A percentile compares a stretch with the other conserved stretches of the same genome.
These are phyloP conservation scores for Botrytis fabae DNA, from an alignment of 2,329 filamentous ascomycete genomes.

Conservation along the genomic window DNA sequence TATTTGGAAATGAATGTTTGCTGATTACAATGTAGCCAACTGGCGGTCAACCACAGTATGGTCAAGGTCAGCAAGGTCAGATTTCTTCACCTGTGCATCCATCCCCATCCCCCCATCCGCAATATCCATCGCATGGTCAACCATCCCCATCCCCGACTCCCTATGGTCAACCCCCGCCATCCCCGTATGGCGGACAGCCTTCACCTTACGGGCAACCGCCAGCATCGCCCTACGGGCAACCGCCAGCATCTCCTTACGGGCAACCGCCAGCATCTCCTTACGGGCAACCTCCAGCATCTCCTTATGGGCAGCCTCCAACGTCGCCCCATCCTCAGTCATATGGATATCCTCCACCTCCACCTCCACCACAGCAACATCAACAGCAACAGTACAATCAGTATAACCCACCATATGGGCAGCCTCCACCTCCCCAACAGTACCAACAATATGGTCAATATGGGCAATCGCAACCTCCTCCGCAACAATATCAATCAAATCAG, in stretches of 20 bases:
- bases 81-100: conserved; percentile 11
- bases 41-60: conserved; percentile 16
- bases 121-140: conserved; percentile 7
- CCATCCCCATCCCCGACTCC: not conserved
- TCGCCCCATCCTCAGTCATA: conserved; percentile 16
- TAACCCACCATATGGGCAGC: conserved; percentile 11
- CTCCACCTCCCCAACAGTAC: conserved; percentile 1
- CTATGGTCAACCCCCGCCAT: conserved; percentile 4
- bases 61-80: conserved; percentile 18
- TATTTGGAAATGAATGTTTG: not conserved
- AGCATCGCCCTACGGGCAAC: not conserved
- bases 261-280: not conserved
- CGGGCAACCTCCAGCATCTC: not conserved
- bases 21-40: conserved; percentile 18
- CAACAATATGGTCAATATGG: conserved; percentile 17
- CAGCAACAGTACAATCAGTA: conserved; percentile 15
- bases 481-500: conserved; percentile 2
- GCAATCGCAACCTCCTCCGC: not conserved
- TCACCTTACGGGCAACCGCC: not conserved
- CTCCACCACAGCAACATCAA: conserved; percentile 2
- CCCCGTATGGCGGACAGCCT: not conserved
- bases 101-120: conserved; percentile 13
- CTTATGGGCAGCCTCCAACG: not conserved
- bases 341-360: not conserved
- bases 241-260: not conserved